phyloP scores from a whole-genome alignment of 2,329 filamentous ascomycete species.

The Talaromyces amestolkiae region DNA sequence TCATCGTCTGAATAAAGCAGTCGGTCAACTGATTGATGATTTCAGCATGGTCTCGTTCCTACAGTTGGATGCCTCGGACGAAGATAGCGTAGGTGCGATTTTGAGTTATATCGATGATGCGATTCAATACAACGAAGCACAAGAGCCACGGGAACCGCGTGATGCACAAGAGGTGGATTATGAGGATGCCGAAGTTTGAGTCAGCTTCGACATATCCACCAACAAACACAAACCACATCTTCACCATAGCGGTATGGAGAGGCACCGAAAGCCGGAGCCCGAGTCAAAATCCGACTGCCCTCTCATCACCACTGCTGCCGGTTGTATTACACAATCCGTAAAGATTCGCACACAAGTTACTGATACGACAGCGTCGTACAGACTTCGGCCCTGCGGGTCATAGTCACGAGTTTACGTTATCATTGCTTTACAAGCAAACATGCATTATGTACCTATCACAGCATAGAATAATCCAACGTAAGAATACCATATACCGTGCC shows the following conservation, averaged over 20 bases:
- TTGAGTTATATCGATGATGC: conserved; percentile 92
- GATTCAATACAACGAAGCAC: conserved; percentile 88
- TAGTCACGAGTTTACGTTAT: neutral
- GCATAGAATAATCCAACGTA: neutral
- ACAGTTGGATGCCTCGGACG: conserved; percentile 82
- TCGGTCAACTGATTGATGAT: conserved; percentile 88
- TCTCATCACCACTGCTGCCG: neutral
- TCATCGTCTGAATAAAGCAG: conserved; percentile 77
- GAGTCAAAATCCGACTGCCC: neutral
- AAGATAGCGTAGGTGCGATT: conserved; percentile 82
- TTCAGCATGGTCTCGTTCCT: conserved; percentile 98
- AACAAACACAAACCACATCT: neutral
- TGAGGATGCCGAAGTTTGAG: conserved; percentile 39
- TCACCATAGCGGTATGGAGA: neutral
- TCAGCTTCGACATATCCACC: neutral
- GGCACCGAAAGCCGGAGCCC: neutral
- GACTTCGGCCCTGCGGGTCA: neutral
- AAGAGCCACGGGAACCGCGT: conserved; percentile 80
- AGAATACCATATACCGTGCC: neutral
- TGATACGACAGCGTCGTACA: neutral
- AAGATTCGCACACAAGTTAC: neutral
- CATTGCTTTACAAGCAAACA: neutral
- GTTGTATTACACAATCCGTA: neutral
- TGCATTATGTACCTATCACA: neutral
- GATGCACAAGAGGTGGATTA: conserved; percentile 59